Conservation (phyloP, 1,284 basidiomycete genomes). For the Microbotryum saponariae region DNA sequence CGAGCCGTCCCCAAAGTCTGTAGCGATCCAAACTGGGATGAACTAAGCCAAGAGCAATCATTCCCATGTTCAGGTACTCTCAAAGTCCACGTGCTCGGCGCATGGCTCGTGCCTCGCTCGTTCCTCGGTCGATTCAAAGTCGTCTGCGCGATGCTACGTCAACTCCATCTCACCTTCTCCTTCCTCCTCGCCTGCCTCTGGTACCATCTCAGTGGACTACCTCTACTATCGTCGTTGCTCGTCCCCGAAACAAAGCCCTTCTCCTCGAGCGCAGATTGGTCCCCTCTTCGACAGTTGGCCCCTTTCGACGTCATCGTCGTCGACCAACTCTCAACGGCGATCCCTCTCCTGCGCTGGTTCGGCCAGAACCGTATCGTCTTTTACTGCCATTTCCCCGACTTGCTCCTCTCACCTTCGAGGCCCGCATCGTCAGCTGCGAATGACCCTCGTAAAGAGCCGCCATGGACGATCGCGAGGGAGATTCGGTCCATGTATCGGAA, state of each 20-base stretch:
- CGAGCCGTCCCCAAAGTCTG: too few relatives aligned
- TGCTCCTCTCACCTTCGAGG: slow-evolving; percentile 53
- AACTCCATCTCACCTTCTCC: slow-evolving; percentile 66
- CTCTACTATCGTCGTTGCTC: slow-evolving; percentile 11
- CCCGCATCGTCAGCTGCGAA: neutral
- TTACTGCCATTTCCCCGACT: slow-evolving; percentile 97
- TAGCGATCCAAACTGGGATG: too few relatives aligned
- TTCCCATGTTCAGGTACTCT: slow-evolving; percentile 58
- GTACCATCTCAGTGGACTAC: slow-evolving; percentile 29
- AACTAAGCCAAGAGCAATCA: too few relatives aligned
- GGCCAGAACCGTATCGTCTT: slow-evolving; percentile 75
- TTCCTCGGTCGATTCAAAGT: slow-evolving; percentile 73
- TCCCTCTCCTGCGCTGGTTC: slow-evolving; percentile 69
- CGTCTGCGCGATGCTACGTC: slow-evolving; percentile 77
- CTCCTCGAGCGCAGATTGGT: slow-evolving; percentile 31
- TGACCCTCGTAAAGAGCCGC: neutral
- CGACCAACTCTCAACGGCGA: slow-evolving; percentile 85
- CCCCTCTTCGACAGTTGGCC: slow-evolving; percentile 24
- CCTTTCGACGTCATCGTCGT: slow-evolving; percentile 76
- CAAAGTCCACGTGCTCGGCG: slow-evolving; percentile 63
- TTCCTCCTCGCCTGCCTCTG: slow-evolving; percentile 50
- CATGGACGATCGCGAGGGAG: neutral
- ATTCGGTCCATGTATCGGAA: slow-evolving; percentile 65
- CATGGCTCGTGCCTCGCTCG: slow-evolving; percentile 67
- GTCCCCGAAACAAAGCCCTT: slow-evolving; percentile 28